A percentile compares a stretch with the other conserved stretches of the same genome.
These are phyloP conservation scores for Simplicillium sp. DNA, from an alignment of 2,329 filamentous ascomycete species.

Conservation along the genomic window DNA sequence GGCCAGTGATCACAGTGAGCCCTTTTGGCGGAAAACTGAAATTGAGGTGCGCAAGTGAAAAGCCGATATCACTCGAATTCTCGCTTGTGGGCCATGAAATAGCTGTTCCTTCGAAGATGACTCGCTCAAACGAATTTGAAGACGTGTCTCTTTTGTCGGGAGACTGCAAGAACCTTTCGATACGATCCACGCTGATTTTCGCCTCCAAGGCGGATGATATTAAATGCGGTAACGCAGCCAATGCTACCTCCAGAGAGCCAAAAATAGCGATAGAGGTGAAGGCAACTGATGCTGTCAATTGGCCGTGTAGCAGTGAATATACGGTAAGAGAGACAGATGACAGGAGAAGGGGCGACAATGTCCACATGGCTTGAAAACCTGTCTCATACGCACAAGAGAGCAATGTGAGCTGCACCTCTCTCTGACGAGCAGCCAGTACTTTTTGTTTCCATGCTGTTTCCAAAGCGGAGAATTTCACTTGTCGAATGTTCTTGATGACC, in stretches of 20 bases:
- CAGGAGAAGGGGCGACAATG: too few relatives aligned
- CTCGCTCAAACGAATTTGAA: background rate
- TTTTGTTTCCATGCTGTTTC: background rate
- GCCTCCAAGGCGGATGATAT: background rate
- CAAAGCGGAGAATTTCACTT: background rate
- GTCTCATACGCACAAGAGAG: background rate
- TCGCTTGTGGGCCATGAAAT: background rate
- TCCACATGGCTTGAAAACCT: too few relatives aligned
- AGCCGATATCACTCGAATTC: background rate
- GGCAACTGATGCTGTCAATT: background rate
- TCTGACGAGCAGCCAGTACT: background rate
- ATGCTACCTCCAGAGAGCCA: background rate
- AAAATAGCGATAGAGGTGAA: background rate
- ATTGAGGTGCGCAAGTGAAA: background rate
- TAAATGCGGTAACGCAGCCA: background rate
- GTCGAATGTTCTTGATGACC: background rate
- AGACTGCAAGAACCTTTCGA: background rate
- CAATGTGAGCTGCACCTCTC: background rate
- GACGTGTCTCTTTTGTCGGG: background rate
- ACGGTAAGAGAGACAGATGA: background rate
- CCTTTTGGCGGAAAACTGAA: background rate
- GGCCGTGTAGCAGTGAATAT: background rate
- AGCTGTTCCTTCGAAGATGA: background rate
- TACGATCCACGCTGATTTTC: background rate
- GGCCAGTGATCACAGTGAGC: background rate